Percentiles rank a stretch among this genome's conserved stretches.
phyloP scores from a whole-genome alignment of 2,329 filamentous ascomycete genomes.

The Bimuria novae-zelandiae region DNA sequence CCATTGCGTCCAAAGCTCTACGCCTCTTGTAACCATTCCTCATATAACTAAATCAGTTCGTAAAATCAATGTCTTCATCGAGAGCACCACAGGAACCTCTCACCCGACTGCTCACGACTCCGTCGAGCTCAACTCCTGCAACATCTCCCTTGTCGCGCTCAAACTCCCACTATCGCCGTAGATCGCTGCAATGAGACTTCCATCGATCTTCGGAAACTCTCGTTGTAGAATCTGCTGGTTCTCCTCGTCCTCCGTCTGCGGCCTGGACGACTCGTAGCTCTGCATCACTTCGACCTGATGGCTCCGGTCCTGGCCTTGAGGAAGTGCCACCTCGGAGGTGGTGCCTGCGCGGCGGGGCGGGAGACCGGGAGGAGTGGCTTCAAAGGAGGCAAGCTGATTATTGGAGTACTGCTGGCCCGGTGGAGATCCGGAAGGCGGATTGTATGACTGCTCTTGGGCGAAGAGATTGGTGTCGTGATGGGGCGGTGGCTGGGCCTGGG shows the following conservation, averaged over 20 bases:
- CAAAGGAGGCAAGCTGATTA: background rate
- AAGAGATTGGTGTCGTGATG: background rate
- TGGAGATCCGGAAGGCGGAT: background rate
- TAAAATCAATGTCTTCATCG: background rate
- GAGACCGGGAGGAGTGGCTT: slow-evolving; percentile 25
- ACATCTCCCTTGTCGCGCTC: slow-evolving; percentile 51
- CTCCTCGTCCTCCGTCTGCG: slow-evolving; percentile 45
- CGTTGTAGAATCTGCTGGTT: slow-evolving; percentile 49
- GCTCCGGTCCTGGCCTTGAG: slow-evolving; percentile 46
- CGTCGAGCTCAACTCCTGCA: slow-evolving; percentile 42
- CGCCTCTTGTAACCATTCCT: too few species aligned
- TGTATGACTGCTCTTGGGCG: background rate
- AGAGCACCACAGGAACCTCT: background rate
- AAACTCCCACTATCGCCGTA: slow-evolving; percentile 50
- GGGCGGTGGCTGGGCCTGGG: background rate
- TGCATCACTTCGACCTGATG: slow-evolving; percentile 52
- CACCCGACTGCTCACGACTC: background rate
- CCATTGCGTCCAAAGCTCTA: too few species aligned
- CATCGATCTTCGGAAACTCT: slow-evolving; percentile 52
- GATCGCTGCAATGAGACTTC: slow-evolving; percentile 51
- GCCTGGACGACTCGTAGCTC: slow-evolving; percentile 39
- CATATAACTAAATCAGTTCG: too few species aligned
- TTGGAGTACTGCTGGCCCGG: background rate
- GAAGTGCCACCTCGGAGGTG: slow-evolving; percentile 42
- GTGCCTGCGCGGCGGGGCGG: slow-evolving; percentile 38